Evolutionary conservation across 2,329 filamentous ascomycete species (phyloP).

Genomic region (Sporothrix globosa): DNA sequence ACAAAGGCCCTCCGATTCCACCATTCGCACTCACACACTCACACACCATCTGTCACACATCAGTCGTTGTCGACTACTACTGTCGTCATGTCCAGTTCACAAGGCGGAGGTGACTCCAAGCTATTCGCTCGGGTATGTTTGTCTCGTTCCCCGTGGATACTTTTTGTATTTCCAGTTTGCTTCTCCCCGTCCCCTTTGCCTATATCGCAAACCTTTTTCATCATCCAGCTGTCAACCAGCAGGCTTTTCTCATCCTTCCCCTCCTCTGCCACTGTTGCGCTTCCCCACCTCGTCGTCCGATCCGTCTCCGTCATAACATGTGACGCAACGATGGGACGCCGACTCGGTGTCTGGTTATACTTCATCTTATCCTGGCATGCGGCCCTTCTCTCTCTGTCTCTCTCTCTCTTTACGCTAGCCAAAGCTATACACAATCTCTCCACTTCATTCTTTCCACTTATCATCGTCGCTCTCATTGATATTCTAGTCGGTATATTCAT

Average conservation of each 20-base stretch:
- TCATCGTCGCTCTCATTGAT: not conserved
- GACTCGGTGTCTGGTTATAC: slow-evolving; percentile 5
- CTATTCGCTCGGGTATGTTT: slow-evolving; percentile 88
- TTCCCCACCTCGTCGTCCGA: slow-evolving; percentile 28
- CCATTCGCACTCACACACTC: not conserved
- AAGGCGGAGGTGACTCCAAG: slow-evolving; percentile 91
- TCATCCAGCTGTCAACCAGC: not conserved
- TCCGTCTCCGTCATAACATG: slow-evolving; percentile 21
- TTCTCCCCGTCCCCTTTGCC: not conserved
- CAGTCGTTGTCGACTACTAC: slow-evolving; percentile 1
- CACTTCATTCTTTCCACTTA: not conserved
- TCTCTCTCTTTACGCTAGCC: not conserved
- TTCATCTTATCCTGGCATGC: not conserved
- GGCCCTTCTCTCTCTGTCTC: not conserved
- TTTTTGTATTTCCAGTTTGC: not conserved
- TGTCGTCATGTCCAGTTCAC: slow-evolving; percentile 56
- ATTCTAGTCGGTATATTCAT: not conserved
- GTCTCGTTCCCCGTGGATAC: not conserved
- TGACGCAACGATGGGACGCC: slow-evolving; percentile 24
- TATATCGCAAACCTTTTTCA: not conserved
- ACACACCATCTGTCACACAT: not conserved
- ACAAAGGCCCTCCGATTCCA: slow-evolving; percentile 4
- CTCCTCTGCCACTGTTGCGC: not conserved
- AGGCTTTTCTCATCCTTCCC: not conserved
- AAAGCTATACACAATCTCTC: not conserved